These are phyloP conservation scores for Debaryomyces nepalensis DNA, from an alignment of 1,139 yeast genomes.

Conservation along the genomic window DNA sequence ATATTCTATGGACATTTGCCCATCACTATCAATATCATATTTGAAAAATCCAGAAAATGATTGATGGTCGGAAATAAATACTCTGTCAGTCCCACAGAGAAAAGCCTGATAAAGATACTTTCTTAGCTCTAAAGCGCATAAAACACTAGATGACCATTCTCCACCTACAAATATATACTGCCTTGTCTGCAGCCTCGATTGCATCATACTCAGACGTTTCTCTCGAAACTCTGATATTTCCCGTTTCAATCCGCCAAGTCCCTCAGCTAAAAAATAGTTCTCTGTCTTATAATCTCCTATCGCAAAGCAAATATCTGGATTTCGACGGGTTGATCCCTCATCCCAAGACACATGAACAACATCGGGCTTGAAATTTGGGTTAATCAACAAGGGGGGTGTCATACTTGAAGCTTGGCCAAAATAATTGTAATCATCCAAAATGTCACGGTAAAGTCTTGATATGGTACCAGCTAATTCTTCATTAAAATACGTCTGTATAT, in stretches of 20 bases:
- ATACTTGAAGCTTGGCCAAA: slow-evolving; percentile 6
- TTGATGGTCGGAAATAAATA: background rate
- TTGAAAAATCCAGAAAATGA: slow-evolving; percentile 1
- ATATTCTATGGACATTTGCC: slow-evolving; percentile 9
- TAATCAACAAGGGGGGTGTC: slow-evolving; percentile 6
- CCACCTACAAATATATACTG: background rate
- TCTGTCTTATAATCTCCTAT: slow-evolving; percentile 10
- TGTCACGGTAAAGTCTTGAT: slow-evolving; percentile 4
- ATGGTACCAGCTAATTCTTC: background rate
- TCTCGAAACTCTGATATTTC: no score
- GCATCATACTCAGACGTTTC: background rate
- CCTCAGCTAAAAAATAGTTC: background rate
- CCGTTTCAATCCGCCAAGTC: slow-evolving; percentile 3
- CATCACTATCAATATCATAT: slow-evolving; percentile 6
- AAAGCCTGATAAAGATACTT: slow-evolving; percentile 12
- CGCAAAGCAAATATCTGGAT: slow-evolving; percentile 4
- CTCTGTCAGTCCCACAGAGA: slow-evolving; percentile 12
- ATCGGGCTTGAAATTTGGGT: slow-evolving; percentile 8
- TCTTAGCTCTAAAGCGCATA: slow-evolving; percentile 12
- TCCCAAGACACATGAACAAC: background rate
- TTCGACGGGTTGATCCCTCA: background rate
- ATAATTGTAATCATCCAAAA: background rate
- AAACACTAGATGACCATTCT: no score
- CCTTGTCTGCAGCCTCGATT: background rate
- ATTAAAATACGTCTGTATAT: slow-evolving; percentile 9